phyloP scores from a whole-genome alignment of 2,329 filamentous ascomycete genomes.

The Peltaster fructicola region DNA sequence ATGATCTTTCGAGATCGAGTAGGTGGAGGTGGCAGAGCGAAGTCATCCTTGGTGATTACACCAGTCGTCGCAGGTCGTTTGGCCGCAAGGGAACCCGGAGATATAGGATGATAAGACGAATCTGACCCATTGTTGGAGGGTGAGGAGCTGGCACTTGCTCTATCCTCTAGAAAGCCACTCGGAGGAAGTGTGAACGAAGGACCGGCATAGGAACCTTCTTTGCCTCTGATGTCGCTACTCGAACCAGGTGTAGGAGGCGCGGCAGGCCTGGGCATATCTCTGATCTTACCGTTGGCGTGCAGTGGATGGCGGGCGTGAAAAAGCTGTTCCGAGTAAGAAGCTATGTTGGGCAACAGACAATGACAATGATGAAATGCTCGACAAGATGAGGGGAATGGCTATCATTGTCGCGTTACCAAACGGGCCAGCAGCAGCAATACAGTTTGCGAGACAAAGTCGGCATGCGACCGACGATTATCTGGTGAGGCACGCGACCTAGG shows the following conservation, averaged over 20 bases:
- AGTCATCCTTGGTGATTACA: constrained; percentile 38
- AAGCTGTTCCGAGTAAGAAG: constrained; percentile 13
- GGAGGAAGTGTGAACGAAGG: constrained; percentile 60
- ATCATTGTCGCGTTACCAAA: neutral
- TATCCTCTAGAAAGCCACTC: constrained; percentile 41
- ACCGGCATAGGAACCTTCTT: constrained; percentile 47
- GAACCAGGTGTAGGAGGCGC: constrained; percentile 62
- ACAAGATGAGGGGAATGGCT: neutral
- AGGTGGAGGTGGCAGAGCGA: constrained; percentile 77
- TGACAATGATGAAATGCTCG: constrained; percentile 4
- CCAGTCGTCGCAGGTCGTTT: constrained; percentile 18
- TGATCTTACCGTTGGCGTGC: constrained; percentile 17
- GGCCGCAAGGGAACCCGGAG: constrained; percentile 24
- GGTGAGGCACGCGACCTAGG: too few species aligned
- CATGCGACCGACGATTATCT: too few species aligned
- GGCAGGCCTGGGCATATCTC: constrained; percentile 44
- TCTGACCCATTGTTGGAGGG: constrained; percentile 31
- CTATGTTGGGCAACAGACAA: constrained; percentile 14
- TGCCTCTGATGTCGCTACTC: constrained; percentile 60
- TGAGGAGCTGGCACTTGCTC: constrained; percentile 30
- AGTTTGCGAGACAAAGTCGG: constrained; percentile 2
- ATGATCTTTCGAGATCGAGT: constrained; percentile 91
- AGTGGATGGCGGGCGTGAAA: constrained; percentile 12
- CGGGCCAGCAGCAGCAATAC: constrained; percentile 2
- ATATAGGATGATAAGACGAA: constrained; percentile 32